These are phyloP conservation scores for Leccinum subatratum DNA, from an alignment of 1,284 basidiomycete species.

Conservation along the genomic window DNA sequence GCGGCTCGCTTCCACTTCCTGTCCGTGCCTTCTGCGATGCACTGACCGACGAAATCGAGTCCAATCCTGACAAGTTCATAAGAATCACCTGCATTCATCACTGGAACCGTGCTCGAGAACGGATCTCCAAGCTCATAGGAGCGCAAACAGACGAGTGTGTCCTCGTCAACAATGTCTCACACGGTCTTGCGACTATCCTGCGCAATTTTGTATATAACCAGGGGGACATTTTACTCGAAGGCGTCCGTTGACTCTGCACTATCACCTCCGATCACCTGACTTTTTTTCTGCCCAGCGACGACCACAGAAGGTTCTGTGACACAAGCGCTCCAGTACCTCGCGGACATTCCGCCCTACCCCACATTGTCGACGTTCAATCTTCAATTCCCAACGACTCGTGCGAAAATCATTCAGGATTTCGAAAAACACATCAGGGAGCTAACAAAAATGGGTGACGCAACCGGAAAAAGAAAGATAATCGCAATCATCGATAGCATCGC, in stretches of 20 bases:
- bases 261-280: not conserved
- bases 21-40: constrained; percentile 51
- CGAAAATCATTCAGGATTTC: constrained; percentile 55
- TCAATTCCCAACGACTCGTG: constrained; percentile 62
- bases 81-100: constrained; percentile 40
- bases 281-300: constrained; percentile 40
- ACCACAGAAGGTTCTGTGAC: constrained; percentile 65
- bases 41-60: constrained; percentile 48
- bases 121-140: constrained; percentile 57
- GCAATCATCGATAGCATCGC: constrained; percentile 74
- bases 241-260: constrained; percentile 15
- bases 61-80: constrained; percentile 61
- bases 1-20: constrained; percentile 61
- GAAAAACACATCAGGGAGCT: constrained; percentile 37
- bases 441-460: constrained; percentile 12
- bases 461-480: constrained; percentile 49
- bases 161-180: constrained; percentile 61
- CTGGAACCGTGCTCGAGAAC: constrained; percentile 36
- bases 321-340: constrained; percentile 54
- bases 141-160: constrained; percentile 62
- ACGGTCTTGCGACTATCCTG: constrained; percentile 65
- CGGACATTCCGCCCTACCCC: constrained; percentile 55
- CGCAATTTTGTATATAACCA: constrained; percentile 51
- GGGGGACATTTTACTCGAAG: constrained; percentile 44
- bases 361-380: constrained; percentile 48